Conservation (phyloP, 1,284 basidiomycete species). For the Ganoderma meredithae region DNA sequence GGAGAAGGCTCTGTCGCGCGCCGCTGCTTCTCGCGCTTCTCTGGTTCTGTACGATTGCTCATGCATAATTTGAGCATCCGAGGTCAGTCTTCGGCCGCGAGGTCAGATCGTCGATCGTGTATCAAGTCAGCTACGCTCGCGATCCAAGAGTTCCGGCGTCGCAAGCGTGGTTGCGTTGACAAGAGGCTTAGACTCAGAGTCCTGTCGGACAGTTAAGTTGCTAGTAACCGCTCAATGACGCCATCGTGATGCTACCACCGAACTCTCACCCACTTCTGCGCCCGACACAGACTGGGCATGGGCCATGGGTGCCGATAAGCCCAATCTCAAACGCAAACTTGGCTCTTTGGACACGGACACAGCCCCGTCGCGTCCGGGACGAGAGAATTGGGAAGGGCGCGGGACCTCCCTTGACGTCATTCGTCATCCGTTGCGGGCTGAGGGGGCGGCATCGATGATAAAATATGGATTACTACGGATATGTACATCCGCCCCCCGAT, state of each 20-base stretch:
- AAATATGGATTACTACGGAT: too few species aligned
- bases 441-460: slow-evolving; percentile 1
- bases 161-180: neutral
- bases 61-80: neutral
- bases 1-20: neutral
- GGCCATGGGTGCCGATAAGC: slow-evolving; percentile 2
- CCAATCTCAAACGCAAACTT: slow-evolving; percentile 5
- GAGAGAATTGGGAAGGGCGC: neutral
- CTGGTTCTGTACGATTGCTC: neutral
- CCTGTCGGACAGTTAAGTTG: neutral
- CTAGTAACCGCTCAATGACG: slow-evolving; percentile 7
- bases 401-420: slow-evolving; percentile 11
- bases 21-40: neutral
- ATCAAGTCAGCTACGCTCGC: neutral
- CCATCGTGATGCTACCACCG: slow-evolving; percentile 9
- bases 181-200: neutral
- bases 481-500: too few species aligned
- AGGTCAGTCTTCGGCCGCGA: neutral
- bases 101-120: neutral
- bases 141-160: neutral
- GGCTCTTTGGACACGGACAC: neutral
- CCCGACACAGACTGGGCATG: neutral
- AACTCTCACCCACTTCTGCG: slow-evolving; percentile 6
- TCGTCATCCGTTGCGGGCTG: neutral
- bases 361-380: neutral